These are phyloP conservation scores for Citeromyces hawaiiensis DNA, from an alignment of 1,139 yeast genomes.

Conservation along the genomic window DNA sequence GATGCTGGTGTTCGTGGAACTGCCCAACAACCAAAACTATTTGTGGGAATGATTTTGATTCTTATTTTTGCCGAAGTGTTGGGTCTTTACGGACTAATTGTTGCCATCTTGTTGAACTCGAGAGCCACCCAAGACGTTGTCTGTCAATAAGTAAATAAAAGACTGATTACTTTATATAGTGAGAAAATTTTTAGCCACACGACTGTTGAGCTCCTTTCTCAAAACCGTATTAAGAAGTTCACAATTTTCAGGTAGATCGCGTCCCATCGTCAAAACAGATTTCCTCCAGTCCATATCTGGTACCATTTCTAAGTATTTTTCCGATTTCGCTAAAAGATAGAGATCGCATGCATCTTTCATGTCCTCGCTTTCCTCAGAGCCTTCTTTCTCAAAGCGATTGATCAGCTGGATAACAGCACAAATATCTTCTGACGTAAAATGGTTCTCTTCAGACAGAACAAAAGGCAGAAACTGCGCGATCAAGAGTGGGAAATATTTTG, in stretches of 20 bases:
- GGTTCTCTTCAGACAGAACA: slow-evolving; percentile 7
- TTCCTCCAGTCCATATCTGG: slow-evolving; percentile 3
- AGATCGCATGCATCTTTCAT: slow-evolving; percentile 3
- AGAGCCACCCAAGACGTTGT: slow-evolving; percentile 87
- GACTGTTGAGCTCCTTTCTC: background rate
- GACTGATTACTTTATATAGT: background rate
- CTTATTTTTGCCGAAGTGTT: slow-evolving; percentile 96
- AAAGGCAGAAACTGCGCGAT: slow-evolving; percentile 36
- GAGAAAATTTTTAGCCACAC: background rate
- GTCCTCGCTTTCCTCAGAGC: slow-evolving; percentile 1
- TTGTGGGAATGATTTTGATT: slow-evolving; percentile 88
- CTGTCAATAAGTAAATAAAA: slow-evolving; percentile 32
- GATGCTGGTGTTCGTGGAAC: slow-evolving; percentile 98
- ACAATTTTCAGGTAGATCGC: background rate
- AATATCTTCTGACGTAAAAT: slow-evolving; percentile 9
- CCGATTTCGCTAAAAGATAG: background rate
- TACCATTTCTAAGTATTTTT: background rate
- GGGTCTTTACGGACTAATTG: slow-evolving; percentile 94
- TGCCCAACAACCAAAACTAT: slow-evolving; percentile 94
- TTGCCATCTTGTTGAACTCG: slow-evolving; percentile 91
- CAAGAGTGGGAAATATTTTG: slow-evolving; percentile 36
- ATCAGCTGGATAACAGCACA: slow-evolving; percentile 12
- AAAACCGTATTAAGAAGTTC: background rate
- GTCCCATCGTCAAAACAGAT: background rate
- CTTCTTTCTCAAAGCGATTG: slow-evolving; percentile 10